These are phyloP conservation scores for Hypomyces perniciosus DNA, from an alignment of 2,329 filamentous ascomycete genomes.

Conservation along the genomic window DNA sequence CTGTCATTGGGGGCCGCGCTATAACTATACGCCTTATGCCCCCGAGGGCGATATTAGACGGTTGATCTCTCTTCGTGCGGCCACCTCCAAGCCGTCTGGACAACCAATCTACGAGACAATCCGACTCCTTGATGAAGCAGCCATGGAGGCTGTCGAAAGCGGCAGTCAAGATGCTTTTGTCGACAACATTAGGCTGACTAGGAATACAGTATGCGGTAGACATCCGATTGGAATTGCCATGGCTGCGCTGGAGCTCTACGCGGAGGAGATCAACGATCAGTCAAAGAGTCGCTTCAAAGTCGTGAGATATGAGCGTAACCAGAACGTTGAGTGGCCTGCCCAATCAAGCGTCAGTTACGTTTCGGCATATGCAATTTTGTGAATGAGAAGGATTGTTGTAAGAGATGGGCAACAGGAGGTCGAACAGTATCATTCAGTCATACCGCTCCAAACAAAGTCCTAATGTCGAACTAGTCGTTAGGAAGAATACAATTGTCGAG, in stretches of 20 bases:
- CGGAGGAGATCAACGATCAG: conserved; percentile 32
- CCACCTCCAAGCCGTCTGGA: conserved; percentile 27
- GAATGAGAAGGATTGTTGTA: background rate
- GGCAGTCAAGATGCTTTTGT: conserved; percentile 68
- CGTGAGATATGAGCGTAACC: conserved; percentile 81
- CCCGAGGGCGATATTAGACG: conserved; percentile 34
- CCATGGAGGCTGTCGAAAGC: conserved; percentile 78
- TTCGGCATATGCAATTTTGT: conserved; percentile 79
- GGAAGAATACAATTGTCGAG: background rate
- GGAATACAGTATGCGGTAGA: conserved; percentile 88
- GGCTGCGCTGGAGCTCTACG: conserved; percentile 71
- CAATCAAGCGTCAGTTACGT: conserved; percentile 95
- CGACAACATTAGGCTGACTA: conserved; percentile 61
- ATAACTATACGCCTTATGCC: conserved; percentile 72
- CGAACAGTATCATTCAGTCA: background rate
- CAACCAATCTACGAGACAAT: conserved; percentile 79
- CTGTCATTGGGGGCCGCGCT: conserved; percentile 88
- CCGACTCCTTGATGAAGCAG: conserved; percentile 67
- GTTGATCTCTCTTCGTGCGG: conserved; percentile 32
- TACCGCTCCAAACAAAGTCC: too few relatives aligned
- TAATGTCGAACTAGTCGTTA: too few relatives aligned
- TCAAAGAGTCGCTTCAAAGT: conserved; percentile 63
- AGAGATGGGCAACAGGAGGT: background rate
- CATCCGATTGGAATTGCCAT: conserved; percentile 93
- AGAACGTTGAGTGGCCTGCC: conserved; percentile 56